Evolutionary conservation across 1,284 basidiomycete species (phyloP).

Genomic region (Boletus semigastroideus): DNA sequence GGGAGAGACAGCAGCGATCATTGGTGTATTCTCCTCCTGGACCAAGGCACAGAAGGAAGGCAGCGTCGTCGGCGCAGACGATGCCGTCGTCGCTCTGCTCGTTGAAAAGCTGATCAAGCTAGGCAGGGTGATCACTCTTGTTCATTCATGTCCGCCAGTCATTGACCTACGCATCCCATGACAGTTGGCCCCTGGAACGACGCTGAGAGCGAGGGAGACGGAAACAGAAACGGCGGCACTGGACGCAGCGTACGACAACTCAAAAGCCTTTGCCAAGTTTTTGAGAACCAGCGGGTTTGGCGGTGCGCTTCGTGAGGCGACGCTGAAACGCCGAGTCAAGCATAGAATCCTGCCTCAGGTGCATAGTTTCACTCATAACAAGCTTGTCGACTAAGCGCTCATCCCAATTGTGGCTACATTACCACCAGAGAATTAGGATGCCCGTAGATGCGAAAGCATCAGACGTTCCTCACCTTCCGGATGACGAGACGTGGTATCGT

Average conservation of each 20-base stretch:
- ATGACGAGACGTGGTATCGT: conserved; percentile 30
- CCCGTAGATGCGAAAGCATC: conserved; percentile 28
- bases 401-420: background rate
- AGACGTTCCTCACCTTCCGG: conserved; percentile 27
- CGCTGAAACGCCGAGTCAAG: conserved; percentile 25
- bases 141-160: background rate
- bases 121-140: conserved; percentile 18
- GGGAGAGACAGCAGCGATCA: conserved; percentile 28
- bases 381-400: background rate
- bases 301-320: conserved; percentile 10
- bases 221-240: conserved; percentile 7
- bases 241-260: conserved; percentile 31
- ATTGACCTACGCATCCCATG: background rate
- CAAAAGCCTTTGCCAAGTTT: conserved; percentile 27
- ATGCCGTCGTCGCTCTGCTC: conserved; percentile 8
- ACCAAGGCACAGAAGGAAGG: conserved; percentile 20
- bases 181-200: conserved; percentile 19
- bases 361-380: background rate
- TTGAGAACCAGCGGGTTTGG: conserved; percentile 14
- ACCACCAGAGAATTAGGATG: conserved; percentile 21
- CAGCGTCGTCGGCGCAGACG: conserved; percentile 11
- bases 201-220: conserved; percentile 1
- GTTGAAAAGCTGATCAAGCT: conserved; percentile 16
- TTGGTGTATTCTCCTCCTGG: conserved; percentile 46
- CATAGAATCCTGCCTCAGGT: conserved; percentile 28